Evolutionary conservation across 73 alveolate species (phyloP).

Genomic region (Paramecium primaurelia): DNA sequence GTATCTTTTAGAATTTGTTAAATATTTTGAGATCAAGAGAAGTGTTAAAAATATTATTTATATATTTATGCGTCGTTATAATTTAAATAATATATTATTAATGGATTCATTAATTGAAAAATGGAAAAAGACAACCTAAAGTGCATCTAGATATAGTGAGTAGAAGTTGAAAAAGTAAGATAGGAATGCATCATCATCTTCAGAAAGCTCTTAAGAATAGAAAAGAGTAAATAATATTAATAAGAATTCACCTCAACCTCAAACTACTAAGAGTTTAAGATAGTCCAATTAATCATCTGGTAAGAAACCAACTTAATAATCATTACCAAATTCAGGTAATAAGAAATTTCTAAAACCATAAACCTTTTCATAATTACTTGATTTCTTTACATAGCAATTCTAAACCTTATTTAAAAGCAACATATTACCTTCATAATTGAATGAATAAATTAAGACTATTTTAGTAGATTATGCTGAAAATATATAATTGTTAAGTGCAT

Average conservation of each 20-base stretch:
- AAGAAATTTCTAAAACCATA: not conserved
- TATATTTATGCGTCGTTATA: not conserved
- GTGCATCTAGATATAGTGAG: constrained; percentile 27
- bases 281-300: not conserved
- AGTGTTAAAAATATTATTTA: not conserved
- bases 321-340: not conserved
- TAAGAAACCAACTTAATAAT: not conserved
- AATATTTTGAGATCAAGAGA: not conserved
- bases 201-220: not conserved
- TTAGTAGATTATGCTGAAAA: constrained; percentile 40
- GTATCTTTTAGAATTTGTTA: too few relatives aligned
- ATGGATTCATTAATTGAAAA: constrained; percentile 42
- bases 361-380: not conserved
- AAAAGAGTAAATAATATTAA: not conserved
- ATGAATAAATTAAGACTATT: not conserved
- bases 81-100: not conserved
- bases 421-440: not conserved
- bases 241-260: not conserved
- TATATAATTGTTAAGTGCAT: not conserved
- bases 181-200: not conserved
- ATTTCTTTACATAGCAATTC: not conserved
- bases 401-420: not conserved
- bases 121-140: constrained; percentile 33
- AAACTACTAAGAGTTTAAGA: not conserved
- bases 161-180: not conserved